Conservation (phyloP, 2,329 filamentous ascomycete genomes). For the Pochonia chlamydosporia region DNA sequence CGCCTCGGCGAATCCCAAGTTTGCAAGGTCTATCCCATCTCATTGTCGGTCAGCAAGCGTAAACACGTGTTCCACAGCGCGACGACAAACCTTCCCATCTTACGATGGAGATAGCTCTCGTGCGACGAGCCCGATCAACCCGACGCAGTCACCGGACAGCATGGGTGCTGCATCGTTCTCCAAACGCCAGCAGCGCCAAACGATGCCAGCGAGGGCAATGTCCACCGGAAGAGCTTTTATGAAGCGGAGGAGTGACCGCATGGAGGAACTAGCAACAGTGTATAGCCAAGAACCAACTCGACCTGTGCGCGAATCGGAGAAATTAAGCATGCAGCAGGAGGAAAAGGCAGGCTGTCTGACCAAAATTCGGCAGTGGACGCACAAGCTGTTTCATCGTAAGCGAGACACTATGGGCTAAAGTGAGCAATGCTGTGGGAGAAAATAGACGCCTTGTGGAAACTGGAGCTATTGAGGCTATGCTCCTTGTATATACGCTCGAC, state of each 20-base stretch:
- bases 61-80: slow-evolving; percentile 1
- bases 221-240: slow-evolving; percentile 21
- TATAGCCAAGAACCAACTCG: neutral
- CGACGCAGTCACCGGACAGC: neutral
- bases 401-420: neutral
- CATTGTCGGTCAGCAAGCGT: slow-evolving; percentile 17
- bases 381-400: slow-evolving; percentile 9
- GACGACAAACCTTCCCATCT: slow-evolving; percentile 11
- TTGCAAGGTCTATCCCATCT: slow-evolving; percentile 16
- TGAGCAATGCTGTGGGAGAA: too few relatives aligned
- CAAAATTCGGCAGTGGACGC: slow-evolving; percentile 12
- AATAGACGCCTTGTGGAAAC: too few relatives aligned
- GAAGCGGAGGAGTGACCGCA: slow-evolving; percentile 14
- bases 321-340: neutral
- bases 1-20: slow-evolving; percentile 22
- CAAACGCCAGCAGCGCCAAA: neutral
- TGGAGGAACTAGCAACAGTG: slow-evolving; percentile 5
- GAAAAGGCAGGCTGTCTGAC: slow-evolving; percentile 5
- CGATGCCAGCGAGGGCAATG: slow-evolving; percentile 14
- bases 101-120: slow-evolving; percentile 8
- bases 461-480: neutral
- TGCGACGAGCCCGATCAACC: slow-evolving; percentile 4
- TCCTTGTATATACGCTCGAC: neutral
- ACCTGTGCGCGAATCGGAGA: neutral
- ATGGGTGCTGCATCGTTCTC: neutral